Percentiles rank a stretch among this genome's conserved stretches.
Evolutionary conservation across 2,329 filamentous ascomycete species (phyloP).

Genomic region (Aspergillus sp.): DNA sequence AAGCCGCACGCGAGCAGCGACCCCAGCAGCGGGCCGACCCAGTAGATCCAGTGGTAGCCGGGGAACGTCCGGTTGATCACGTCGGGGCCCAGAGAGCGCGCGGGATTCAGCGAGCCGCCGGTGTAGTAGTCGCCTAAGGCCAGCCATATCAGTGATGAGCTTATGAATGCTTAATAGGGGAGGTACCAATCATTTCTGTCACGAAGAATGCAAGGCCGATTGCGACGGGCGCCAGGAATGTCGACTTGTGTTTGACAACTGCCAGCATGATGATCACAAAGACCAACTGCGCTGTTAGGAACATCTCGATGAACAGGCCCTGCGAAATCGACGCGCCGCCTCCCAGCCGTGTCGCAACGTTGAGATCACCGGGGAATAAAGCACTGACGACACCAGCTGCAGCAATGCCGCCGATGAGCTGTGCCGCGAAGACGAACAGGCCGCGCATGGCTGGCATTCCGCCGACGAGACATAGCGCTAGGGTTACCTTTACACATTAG

Average conservation of each 20-base stretch:
- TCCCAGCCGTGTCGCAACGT: slow-evolving; percentile 57
- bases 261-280: slow-evolving; percentile 69
- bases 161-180: background rate
- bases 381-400: slow-evolving; percentile 58
- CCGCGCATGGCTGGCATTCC: slow-evolving; percentile 56
- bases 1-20: slow-evolving; percentile 50
- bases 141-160: too few species aligned
- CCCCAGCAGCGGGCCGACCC: slow-evolving; percentile 48
- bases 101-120: slow-evolving; percentile 50
- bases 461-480: slow-evolving; percentile 60
- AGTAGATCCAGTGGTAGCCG: slow-evolving; percentile 53
- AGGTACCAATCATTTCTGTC: slow-evolving; percentile 49
- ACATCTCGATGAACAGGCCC: slow-evolving; percentile 67
- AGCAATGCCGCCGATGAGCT: slow-evolving; percentile 60
- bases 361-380: slow-evolving; percentile 58
- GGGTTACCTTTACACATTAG: slow-evolving; percentile 45
- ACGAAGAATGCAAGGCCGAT: slow-evolving; percentile 72
- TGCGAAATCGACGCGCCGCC: slow-evolving; percentile 53
- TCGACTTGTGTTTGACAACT: slow-evolving; percentile 71
- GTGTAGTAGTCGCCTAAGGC: slow-evolving; percentile 47
- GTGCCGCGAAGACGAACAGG: slow-evolving; percentile 54
- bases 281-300: slow-evolving; percentile 63
- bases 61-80: slow-evolving; percentile 47
- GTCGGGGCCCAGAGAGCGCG: slow-evolving; percentile 49
- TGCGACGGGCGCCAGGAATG: slow-evolving; percentile 68